Conservation (phyloP, 2,329 filamentous ascomycete species). For the Hortaea werneckii region DNA sequence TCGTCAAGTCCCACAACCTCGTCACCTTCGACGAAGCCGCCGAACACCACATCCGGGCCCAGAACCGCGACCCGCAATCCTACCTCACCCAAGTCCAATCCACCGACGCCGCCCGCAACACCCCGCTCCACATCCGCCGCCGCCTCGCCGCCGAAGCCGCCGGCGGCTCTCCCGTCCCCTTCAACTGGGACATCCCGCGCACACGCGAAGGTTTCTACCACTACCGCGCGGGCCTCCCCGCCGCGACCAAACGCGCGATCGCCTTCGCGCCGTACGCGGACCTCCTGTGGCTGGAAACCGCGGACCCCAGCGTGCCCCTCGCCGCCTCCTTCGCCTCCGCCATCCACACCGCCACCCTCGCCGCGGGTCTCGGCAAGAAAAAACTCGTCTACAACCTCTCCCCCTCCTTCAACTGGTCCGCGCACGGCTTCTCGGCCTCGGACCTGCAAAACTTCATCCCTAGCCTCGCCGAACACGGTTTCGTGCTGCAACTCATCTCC, state of each 20-base stretch:
- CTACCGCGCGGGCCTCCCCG: constrained; percentile 70
- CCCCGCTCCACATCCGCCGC: constrained; percentile 70
- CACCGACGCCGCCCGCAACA: constrained; percentile 47
- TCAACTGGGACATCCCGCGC: constrained; percentile 83
- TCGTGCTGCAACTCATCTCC: constrained; percentile 55
- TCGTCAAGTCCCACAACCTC: constrained; percentile 78
- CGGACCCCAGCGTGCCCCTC: constrained; percentile 71
- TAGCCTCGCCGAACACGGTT: constrained; percentile 85
- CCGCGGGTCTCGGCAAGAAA: constrained; percentile 43
- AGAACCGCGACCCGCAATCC: constrained; percentile 17
- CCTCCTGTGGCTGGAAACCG: constrained; percentile 94
- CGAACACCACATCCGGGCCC: constrained; percentile 26
- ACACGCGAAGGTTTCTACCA: constrained; percentile 93
- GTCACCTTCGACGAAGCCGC: constrained; percentile 80
- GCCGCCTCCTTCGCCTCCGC: constrained; percentile 64
- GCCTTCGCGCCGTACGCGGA: constrained; percentile 89
- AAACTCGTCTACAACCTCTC: constrained; percentile 92
- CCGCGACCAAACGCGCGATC: constrained; percentile 86
- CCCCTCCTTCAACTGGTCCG: constrained; percentile 98
- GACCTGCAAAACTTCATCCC: constrained; percentile 87
- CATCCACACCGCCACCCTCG: constrained; percentile 59
- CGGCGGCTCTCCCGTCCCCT: constrained; percentile 53
- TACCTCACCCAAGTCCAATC: constrained; percentile 29
- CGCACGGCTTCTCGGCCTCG: constrained; percentile 76
- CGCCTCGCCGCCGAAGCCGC: constrained; percentile 58